Conservation (phyloP, 371 early-diverging fungal species). For the Smittium mucronatum region DNA sequence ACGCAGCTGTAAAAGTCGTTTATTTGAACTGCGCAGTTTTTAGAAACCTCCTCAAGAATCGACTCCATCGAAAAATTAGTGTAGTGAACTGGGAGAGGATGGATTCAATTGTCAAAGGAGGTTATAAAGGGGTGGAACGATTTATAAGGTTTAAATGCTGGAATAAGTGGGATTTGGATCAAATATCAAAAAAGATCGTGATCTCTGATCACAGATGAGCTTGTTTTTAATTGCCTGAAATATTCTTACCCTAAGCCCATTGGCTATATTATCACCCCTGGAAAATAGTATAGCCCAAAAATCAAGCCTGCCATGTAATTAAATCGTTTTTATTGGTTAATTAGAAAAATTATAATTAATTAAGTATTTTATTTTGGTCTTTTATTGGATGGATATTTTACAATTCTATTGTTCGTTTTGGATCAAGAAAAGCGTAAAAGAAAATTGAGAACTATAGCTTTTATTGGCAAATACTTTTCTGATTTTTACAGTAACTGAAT, state of each 20-base stretch:
- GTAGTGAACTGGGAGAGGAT: not conserved
- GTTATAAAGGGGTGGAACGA: not conserved
- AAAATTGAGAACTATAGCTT: not conserved
- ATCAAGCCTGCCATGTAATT: too few species aligned
- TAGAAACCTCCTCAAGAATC: conserved; percentile 10
- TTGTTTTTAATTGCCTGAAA: not conserved
- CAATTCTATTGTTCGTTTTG: too few species aligned
- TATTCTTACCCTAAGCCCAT: not conserved
- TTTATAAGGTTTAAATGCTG: not conserved
- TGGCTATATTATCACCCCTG: too few species aligned
- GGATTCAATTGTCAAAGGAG: not conserved
- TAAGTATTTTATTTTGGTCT: not conserved
- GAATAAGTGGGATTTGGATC: not conserved
- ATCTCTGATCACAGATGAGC: too few species aligned
- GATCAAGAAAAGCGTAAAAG: not conserved
- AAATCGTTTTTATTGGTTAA: too few species aligned
- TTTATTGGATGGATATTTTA: too few species aligned
- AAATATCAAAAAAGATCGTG: not conserved
- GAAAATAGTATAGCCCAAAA: too few species aligned
- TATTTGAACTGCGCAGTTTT: not conserved
- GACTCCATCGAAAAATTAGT: conserved; percentile 1
- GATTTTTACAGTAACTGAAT: not conserved
- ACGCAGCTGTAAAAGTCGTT: not conserved
- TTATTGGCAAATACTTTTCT: not conserved
- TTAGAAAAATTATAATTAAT: too few species aligned